Base-by-base conservation (phyloP, 1,139 yeast species). In the Tardiomyces digboiensis region DNA sequence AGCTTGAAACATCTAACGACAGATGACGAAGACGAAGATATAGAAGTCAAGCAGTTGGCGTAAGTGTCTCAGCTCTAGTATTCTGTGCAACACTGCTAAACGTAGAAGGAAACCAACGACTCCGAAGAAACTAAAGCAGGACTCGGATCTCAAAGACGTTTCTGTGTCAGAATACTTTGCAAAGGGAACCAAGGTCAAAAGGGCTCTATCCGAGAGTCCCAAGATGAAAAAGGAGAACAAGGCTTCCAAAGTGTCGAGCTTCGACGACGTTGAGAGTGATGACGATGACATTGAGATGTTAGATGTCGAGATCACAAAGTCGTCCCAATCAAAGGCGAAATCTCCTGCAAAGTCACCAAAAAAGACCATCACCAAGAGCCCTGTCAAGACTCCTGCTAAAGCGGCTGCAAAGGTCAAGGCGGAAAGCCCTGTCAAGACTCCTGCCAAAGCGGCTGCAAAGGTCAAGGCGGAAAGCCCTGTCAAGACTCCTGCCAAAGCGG, bases 91-190 rank as follows among this genome's bases (percentile, higher is more conserved):
- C 16, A 26, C 12, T 5, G 16, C 33, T 26, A 26, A 26, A n/a
- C 5, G 10, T 16, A 26, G 33, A 8, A 26, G 14, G 19, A 33
- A 33, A 14, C n/a, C 7, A n/a, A 41, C 39, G 42, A 43, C 13
- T 13, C 42, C 8, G 39, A 40, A 22, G 19, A 44, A 46, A 22
- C 38, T 39, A 14, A 52, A 49, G n/a, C n/a, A n/a, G n/a, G n/a
- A n/a, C n/a, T n/a, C n/a, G 19, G 48, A 48, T 10, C 36, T 49
- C 29, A 46, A 52, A 22, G 47, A 44, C 19, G 46, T 50, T 12
- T 51, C 50, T 19, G 52, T 46, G 7, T 52, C 55, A 4, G 38
- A 47, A 21, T 52, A 45, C 39, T 52, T 52, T 40, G 45, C 47
- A 29, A 26, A 26, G 33, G 14, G 33, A n/a, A 26, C 16, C 37